These are phyloP conservation scores for Fraxinus platypoda DNA, from an alignment of 305 asterid species.

Conservation along the genomic window DNA sequence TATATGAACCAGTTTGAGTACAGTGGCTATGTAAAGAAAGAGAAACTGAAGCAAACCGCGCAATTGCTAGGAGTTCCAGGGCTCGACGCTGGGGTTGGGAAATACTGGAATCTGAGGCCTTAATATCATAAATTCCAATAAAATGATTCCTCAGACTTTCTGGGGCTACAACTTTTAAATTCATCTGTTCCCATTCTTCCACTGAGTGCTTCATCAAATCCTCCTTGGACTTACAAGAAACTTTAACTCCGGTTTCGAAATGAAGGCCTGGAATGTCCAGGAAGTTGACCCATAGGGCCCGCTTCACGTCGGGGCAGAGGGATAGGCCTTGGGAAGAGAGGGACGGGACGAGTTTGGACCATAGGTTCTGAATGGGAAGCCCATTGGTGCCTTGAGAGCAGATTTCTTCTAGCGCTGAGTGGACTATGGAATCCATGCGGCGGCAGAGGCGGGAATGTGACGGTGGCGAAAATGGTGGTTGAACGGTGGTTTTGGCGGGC, in stretches of 20 bases:
- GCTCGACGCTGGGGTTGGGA: slow-evolving; percentile 50
- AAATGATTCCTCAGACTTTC: slow-evolving; percentile 67
- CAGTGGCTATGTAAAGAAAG: not conserved
- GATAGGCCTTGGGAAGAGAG: slow-evolving; percentile 49
- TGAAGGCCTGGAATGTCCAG: slow-evolving; percentile 60
- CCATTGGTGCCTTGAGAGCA: slow-evolving; percentile 68
- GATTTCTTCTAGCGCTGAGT: slow-evolving; percentile 73
- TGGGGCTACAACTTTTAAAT: slow-evolving; percentile 64
- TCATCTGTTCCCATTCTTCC: slow-evolving; percentile 54
- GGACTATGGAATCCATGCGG: slow-evolving; percentile 69
- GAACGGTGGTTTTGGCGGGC: slow-evolving; percentile 38
- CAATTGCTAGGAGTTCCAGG: slow-evolving; percentile 74
- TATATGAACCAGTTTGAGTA: not conserved
- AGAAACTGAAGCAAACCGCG: slow-evolving; percentile 46
- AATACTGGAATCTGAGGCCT: slow-evolving; percentile 49
- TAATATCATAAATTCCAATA: slow-evolving; percentile 67
- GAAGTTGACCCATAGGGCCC: slow-evolving; percentile 69
- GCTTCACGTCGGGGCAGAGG: slow-evolving; percentile 66
- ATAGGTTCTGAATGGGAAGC: slow-evolving; percentile 54
- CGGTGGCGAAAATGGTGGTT: slow-evolving; percentile 22
- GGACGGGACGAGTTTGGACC: slow-evolving; percentile 56
- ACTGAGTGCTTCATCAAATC: slow-evolving; percentile 36
- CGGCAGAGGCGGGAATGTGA: slow-evolving; percentile 12
- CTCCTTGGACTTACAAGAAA: slow-evolving; percentile 29
- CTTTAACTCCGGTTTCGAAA: slow-evolving; percentile 38